Evolutionary conservation across 192 early-diverging fungal species (phyloP), one percentile per base, ranked within the genome.

Genomic region (Coemansia sp.): DNA sequence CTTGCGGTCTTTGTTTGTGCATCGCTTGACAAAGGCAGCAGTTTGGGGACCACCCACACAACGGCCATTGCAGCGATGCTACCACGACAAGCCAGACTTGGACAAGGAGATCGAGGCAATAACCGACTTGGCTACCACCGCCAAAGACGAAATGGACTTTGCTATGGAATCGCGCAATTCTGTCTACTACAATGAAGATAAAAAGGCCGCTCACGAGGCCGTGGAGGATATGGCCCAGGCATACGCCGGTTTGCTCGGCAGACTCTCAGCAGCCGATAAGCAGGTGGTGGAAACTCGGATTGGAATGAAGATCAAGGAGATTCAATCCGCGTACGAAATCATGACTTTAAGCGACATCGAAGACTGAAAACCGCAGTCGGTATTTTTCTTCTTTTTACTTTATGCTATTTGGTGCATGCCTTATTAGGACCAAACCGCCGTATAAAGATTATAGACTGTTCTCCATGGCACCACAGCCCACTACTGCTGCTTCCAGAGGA

Each of bases 121-220:
- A 31, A 68, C 69, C 14, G 75, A 78, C 38, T 52, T 78, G n/a
- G 75, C 75, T 3, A 63, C 57, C 5, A 65, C 59, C 8, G 75
- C 75, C 28, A 71, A 68, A 43, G 75, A 78, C 43, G 75, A 78
- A 61, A 72, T 78, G 68, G 75, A 78, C 38, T 78, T 71, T 68
- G 75, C 75, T 13, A 64, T 64, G 20, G 75, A 78, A 43, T 70
- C 75, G 20, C 63, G 75, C 48, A 78, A 78, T 59, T 71, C 75
- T 2, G 68, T 78, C 3, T 78, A 78, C 56, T 78, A 78, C 64
- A 78, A 78, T 48, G 64, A 71, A 13, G 75, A 78, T 36, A 78
- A 78, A 23, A 28, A 37, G 57, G 46, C 68, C 1, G 74, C 74
- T 0, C 74, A 78, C 33, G 61, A 78, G 12, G 74, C 74, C 15